Base-by-base conservation (phyloP, 768 basidiomycete species). In the Calocybe cyanea region DNA sequence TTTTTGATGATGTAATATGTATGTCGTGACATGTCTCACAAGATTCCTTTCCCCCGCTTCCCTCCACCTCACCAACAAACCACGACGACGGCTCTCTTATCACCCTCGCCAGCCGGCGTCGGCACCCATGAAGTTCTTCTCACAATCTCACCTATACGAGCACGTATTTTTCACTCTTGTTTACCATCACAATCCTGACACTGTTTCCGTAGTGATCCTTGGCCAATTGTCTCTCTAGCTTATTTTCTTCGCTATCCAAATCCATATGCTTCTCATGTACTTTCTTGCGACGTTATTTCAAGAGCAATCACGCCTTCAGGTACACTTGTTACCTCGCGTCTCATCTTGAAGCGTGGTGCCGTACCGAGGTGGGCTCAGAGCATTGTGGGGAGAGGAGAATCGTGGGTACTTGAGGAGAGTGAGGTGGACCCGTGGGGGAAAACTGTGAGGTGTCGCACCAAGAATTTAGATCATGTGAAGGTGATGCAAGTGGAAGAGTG, bases 221-320 rank as follows among this genome's bases (percentile, higher is more conserved):
- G 94, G 82, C 76, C 89, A 46, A 94, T 89, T 55, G 89, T 95
- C 48, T 83, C 94, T 15, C 75, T 95, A 52, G 94, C 94, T 10
- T 96, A 87, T 73, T 94, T 94, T 63, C 72, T 96, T 48, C 87
- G 94, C 52, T 98, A 96, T 66, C 94, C 94, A 3, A 97, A 96
- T 62, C 92, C 94, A 39, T 92, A 91, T 59, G 90, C 94, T 5
- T 74, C 87, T 30, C 94, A 98, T 69, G 86, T 98, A 63, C 68
- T 94, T 54, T 93, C 93, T 3, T 94, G 92, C 75, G 94, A 97
- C 71, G 92, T 97, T 58, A 82, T 98, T 53, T 87, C 89, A 43
- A 87, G 94, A 54, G 73, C 68, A 15, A 71, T 87, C 53, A 83
- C 88, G 1, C 73, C 83, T 10, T 66, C 76, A 2, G 92, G 92